Evolutionary conservation across 192 early-diverging fungal genomes (phyloP).

Genomic region (Coemansia sp.): DNA sequence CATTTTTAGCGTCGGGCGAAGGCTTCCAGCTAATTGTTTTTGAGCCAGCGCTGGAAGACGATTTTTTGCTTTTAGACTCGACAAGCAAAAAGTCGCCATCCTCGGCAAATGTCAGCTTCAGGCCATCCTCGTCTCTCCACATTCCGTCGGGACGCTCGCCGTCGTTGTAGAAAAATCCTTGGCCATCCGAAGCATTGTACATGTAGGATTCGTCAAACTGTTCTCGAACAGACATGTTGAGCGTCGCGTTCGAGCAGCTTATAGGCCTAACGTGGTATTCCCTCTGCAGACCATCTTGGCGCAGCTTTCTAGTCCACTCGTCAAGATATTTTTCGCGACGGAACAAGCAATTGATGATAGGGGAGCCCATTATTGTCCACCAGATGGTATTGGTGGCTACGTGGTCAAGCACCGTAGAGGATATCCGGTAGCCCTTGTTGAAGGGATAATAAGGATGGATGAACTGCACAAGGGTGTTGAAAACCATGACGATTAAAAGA

Average conservation of each 20-base stretch:
- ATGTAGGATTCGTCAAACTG: not conserved
- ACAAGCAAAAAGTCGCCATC: constrained; percentile 2
- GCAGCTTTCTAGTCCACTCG: constrained; percentile 17
- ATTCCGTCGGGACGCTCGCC: not conserved
- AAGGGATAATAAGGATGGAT: constrained; percentile 23
- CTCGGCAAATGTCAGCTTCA: not conserved
- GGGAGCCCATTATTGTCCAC: constrained; percentile 33
- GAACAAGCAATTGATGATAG: constrained; percentile 31
- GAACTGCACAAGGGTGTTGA: constrained; percentile 20
- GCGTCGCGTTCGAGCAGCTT: not conserved
- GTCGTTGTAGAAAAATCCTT: constrained; percentile 13
- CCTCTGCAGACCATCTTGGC: constrained; percentile 23
- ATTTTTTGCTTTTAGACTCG: not conserved
- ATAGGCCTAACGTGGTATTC: constrained; percentile 11
- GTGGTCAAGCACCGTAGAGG: constrained; percentile 19
- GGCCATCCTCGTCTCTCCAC: not conserved
- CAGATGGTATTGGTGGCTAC: constrained; percentile 12
- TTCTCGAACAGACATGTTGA: not conserved
- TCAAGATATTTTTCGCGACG: constrained; percentile 19
- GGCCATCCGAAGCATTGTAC: constrained; percentile 1
- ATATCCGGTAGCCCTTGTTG: constrained; percentile 11
- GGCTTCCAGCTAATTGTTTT: not conserved
- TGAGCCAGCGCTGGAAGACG: not conserved
- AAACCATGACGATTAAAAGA: constrained; percentile 12
- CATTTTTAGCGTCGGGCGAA: not conserved